Conservation (phyloP, 1,139 yeast genomes). For the Hansenula lynferdii region DNA sequence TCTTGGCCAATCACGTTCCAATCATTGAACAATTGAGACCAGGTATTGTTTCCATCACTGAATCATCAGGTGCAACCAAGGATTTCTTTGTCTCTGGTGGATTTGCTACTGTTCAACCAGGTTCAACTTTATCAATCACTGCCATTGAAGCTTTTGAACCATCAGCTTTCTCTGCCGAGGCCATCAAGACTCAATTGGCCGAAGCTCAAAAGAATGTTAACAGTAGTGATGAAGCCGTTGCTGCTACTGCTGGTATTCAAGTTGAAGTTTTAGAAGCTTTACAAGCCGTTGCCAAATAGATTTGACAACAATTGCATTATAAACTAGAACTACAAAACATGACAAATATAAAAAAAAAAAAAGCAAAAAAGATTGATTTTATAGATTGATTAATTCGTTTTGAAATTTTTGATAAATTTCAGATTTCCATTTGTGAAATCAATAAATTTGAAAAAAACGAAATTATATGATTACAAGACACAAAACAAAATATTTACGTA, state of each 20-base stretch:
- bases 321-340: not conserved
- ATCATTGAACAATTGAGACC: slow-evolving; percentile 95
- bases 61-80: slow-evolving; percentile 70
- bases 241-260: slow-evolving; percentile 94
- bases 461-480: not conserved
- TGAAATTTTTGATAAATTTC: slow-evolving; percentile 4
- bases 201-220: slow-evolving; percentile 94
- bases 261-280: slow-evolving; percentile 95
- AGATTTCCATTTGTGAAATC: not conserved
- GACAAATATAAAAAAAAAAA: not conserved
- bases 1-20: slow-evolving; percentile 97
- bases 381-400: not conserved
- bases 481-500: not conserved
- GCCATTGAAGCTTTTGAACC: slow-evolving; percentile 96
- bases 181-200: slow-evolving; percentile 75
- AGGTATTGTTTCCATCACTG: slow-evolving; percentile 90
- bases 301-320: not conserved
- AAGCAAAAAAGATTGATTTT: not conserved
- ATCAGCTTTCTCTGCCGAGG: slow-evolving; percentile 79
- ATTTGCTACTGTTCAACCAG: slow-evolving; percentile 95
- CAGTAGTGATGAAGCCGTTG: slow-evolving; percentile 80
- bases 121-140: slow-evolving; percentile 83
- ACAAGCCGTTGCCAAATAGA: slow-evolving; percentile 76
- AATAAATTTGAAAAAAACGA: not conserved
- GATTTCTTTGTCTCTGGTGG: slow-evolving; percentile 93